phyloP scores from a whole-genome alignment of 306 rosid genomes.

The Rosa lucieae region DNA sequence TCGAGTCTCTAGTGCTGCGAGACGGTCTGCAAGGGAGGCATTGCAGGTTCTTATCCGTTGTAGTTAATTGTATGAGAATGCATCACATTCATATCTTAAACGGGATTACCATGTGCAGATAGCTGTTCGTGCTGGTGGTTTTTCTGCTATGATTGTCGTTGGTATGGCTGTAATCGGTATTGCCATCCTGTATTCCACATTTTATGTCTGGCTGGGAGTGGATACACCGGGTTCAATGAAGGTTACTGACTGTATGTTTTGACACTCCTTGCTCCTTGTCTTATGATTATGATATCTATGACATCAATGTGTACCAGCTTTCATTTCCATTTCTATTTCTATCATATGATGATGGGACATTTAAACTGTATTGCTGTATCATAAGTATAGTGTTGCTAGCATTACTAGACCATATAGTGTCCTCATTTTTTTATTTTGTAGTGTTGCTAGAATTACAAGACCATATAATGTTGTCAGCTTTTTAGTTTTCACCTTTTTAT shows the following conservation, averaged over 20 bases:
- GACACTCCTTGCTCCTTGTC: conserved; percentile 34
- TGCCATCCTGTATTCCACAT: conserved; percentile 86
- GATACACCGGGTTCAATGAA: conserved; percentile 86
- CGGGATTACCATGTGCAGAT: conserved; percentile 57
- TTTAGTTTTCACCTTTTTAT: background rate
- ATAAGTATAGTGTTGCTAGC: background rate
- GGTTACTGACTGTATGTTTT: conserved; percentile 91
- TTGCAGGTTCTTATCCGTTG: conserved; percentile 68
- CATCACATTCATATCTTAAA: conserved; percentile 35
- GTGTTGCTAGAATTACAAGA: too few species aligned
- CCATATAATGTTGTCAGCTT: too few species aligned
- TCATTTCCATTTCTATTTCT: background rate
- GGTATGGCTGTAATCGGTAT: conserved; percentile 99
- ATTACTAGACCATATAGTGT: background rate
- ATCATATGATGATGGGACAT: background rate
- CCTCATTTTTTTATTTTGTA: background rate
- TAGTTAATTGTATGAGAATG: conserved; percentile 26
- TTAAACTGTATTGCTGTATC: background rate
- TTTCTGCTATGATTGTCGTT: conserved; percentile 90
- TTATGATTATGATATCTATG: conserved; percentile 18
- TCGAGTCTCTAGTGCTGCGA: conserved; percentile 97
- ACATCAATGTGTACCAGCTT: background rate
- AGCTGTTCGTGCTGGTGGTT: conserved; percentile 99
- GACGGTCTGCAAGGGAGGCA: conserved; percentile 98
- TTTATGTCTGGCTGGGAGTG: conserved; percentile 94